Conservation (phyloP, 2,329 filamentous ascomycete species). For the Nemania sp. region DNA sequence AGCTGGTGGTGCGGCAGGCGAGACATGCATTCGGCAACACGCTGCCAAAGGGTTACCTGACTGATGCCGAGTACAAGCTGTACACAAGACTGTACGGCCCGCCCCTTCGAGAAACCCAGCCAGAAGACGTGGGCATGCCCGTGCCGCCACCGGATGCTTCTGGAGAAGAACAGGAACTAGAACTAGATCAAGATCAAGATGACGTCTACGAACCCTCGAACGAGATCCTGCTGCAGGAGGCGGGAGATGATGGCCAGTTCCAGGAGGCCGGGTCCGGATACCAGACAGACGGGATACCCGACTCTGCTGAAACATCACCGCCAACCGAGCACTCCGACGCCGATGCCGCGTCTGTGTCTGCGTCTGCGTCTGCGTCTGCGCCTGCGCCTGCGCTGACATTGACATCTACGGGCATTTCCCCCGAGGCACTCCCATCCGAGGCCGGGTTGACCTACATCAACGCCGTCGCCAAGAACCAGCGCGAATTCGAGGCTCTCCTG, state of each 20-base stretch:
- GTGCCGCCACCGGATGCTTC: slow-evolving; percentile 75
- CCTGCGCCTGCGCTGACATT: no score
- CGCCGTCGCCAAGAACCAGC: slow-evolving; percentile 55
- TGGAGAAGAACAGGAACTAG: slow-evolving; percentile 70
- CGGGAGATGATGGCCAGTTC: slow-evolving; percentile 61
- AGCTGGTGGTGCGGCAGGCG: slow-evolving; percentile 27
- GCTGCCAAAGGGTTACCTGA: slow-evolving; percentile 25
- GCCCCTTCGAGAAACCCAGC: slow-evolving; percentile 25
- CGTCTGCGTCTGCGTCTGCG: no score
- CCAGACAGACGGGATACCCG: background rate
- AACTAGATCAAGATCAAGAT: no score
- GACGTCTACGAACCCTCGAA: slow-evolving; percentile 58
- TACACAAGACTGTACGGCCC: slow-evolving; percentile 26
- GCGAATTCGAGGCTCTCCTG: slow-evolving; percentile 58
- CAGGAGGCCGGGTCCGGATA: slow-evolving; percentile 67
- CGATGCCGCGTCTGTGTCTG: slow-evolving; percentile 31
- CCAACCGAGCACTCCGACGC: slow-evolving; percentile 32
- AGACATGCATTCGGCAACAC: slow-evolving; percentile 27
- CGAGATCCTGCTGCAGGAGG: slow-evolving; percentile 57
- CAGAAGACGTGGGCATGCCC: slow-evolving; percentile 58
- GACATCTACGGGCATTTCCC: slow-evolving; percentile 19
- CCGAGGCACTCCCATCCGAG: slow-evolving; percentile 39
- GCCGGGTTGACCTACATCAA: slow-evolving; percentile 49
- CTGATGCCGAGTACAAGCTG: slow-evolving; percentile 26
- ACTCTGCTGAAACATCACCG: background rate